Percentiles rank a stretch among this genome's conserved stretches.
Evolutionary conservation across 768 basidiomycete genomes (phyloP).

Genomic region (Mycena rebaudengoi): DNA sequence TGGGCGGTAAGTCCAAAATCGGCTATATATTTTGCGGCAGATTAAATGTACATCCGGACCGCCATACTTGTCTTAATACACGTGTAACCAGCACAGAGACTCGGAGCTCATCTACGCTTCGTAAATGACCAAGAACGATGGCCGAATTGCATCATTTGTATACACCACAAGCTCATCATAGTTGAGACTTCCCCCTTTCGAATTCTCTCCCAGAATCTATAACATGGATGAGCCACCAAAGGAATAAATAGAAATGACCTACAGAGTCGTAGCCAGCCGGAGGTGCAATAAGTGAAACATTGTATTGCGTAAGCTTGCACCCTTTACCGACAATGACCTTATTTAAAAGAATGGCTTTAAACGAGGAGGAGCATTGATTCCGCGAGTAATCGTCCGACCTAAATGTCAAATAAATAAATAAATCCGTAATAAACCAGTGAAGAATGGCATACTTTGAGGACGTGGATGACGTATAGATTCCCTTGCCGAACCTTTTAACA

Average conservation of each 20-base stretch:
- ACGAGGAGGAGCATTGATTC: constrained; percentile 60
- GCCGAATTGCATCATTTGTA: constrained; percentile 73
- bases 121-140: constrained; percentile 77
- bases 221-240: too few relatives aligned
- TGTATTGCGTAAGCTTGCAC: constrained; percentile 69
- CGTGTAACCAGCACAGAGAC: too few relatives aligned
- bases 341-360: constrained; percentile 74
- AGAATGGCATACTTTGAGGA: constrained; percentile 66
- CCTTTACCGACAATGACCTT: constrained; percentile 79
- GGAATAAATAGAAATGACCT: constrained; percentile 34
- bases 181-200: constrained; percentile 70
- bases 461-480: constrained; percentile 80
- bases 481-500: constrained; percentile 65
- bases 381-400: constrained; percentile 79
- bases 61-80: background rate
- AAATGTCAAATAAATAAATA: background rate
- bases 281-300: constrained; percentile 60
- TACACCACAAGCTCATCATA: constrained; percentile 80
- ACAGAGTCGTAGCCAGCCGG: constrained; percentile 76
- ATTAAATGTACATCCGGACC: too few relatives aligned
- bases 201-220: constrained; percentile 77
- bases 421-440: background rate
- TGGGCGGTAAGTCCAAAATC: too few relatives aligned
- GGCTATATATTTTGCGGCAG: too few relatives aligned
- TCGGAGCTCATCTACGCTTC: constrained; percentile 61